Evolutionary conservation across 129 eudicot species (phyloP).

Genomic region (Arctium minus): DNA sequence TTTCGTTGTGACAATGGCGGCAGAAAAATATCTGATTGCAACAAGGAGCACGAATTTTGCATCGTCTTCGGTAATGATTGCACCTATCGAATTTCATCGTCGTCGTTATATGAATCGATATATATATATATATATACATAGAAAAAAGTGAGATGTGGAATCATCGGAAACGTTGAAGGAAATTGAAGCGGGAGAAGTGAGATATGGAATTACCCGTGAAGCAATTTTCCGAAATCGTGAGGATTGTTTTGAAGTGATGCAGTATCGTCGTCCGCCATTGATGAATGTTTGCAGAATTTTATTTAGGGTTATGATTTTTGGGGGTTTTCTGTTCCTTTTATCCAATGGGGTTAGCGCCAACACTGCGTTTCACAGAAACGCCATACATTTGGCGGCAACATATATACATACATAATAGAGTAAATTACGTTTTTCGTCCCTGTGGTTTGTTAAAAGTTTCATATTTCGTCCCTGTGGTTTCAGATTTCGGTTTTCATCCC

Average conservation of each 20-base stretch:
- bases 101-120: not conserved
- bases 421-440: too few relatives aligned
- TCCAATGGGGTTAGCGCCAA: not conserved
- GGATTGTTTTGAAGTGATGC: constrained; percentile 18
- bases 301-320: not conserved
- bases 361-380: not conserved
- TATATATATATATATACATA: not conserved
- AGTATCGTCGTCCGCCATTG: constrained; percentile 23
- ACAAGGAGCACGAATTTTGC: constrained; percentile 85
- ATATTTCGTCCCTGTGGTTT: too few relatives aligned
- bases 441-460: too few relatives aligned
- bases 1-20: constrained; percentile 94
- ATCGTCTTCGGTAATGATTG: constrained; percentile 80
- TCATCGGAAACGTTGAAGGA: not conserved
- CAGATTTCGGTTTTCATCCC: too few relatives aligned
- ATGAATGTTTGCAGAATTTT: not conserved
- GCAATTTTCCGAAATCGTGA: constrained; percentile 45
- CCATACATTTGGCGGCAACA: not conserved
- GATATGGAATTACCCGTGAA: constrained; percentile 52
- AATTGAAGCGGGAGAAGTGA: not conserved
- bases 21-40: constrained; percentile 72
- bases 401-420: too few relatives aligned
- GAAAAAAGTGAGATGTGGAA: not conserved
- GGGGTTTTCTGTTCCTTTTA: not conserved
- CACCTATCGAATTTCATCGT: constrained; percentile 39